Conservation (phyloP, 768 basidiomycete genomes). For the Pholiota microspora region DNA sequence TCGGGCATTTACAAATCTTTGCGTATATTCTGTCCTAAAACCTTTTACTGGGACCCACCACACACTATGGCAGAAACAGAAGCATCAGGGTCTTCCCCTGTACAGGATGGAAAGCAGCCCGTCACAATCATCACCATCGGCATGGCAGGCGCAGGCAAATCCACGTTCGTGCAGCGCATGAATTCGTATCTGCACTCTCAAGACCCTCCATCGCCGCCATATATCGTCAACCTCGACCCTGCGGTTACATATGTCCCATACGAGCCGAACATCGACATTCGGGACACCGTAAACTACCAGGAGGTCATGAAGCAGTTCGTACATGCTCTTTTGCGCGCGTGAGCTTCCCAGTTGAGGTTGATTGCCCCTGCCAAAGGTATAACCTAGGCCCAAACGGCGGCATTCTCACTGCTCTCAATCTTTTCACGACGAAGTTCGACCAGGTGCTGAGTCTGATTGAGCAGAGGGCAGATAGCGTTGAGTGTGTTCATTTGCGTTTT, state of each 20-base stretch:
- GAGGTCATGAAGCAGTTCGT: slow-evolving; percentile 98
- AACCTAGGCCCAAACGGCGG: slow-evolving; percentile 98
- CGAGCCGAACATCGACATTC: slow-evolving; percentile 95
- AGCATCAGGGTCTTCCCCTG: slow-evolving; percentile 8
- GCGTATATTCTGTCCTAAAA: neutral
- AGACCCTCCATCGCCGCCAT: slow-evolving; percentile 70
- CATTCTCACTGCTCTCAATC: slow-evolving; percentile 92
- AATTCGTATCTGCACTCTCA: slow-evolving; percentile 85
- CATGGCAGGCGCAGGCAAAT: slow-evolving; percentile 97
- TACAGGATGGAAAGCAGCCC: slow-evolving; percentile 52
- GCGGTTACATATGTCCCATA: slow-evolving; percentile 91
- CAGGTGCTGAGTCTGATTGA: slow-evolving; percentile 92
- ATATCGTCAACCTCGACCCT: slow-evolving; percentile 97
- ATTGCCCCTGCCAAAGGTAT: slow-evolving; percentile 56
- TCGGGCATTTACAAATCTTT: neutral
- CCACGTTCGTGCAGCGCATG: slow-evolving; percentile 93
- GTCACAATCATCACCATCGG: slow-evolving; percentile 88
- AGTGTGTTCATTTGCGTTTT: slow-evolving; percentile 54
- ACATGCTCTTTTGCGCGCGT: slow-evolving; percentile 13
- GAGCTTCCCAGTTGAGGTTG: slow-evolving; percentile 1
- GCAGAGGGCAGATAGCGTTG: slow-evolving; percentile 83
- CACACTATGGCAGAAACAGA: slow-evolving; percentile 5
- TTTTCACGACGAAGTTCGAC: slow-evolving; percentile 99
- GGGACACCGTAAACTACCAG: slow-evolving; percentile 95
- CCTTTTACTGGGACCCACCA: too few relatives aligned